Percentiles rank a stretch among this genome's conserved stretches.
Evolutionary conservation across 345 rosid genomes (phyloP).

Genomic region (Dimocarpus longan): DNA sequence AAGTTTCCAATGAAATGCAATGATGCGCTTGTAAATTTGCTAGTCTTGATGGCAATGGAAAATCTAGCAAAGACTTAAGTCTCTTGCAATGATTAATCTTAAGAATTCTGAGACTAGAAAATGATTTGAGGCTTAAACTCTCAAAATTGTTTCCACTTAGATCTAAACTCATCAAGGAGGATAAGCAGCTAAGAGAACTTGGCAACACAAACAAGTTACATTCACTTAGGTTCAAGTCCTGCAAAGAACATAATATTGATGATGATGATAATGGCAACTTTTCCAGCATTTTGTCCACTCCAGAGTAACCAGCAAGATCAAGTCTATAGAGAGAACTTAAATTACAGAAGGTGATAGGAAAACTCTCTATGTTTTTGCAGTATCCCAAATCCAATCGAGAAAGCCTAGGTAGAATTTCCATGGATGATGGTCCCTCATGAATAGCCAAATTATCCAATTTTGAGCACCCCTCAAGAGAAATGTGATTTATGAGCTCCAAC

Average conservation of each 20-base stretch:
- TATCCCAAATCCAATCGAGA: background rate
- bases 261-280: background rate
- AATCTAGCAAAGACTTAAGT: background rate
- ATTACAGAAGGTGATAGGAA: background rate
- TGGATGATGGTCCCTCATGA: conserved; percentile 15
- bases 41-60: background rate
- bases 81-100: background rate
- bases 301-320: background rate
- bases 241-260: background rate
- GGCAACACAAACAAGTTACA: background rate
- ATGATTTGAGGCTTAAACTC: background rate
- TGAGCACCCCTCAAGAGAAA: conserved; percentile 5
- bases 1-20: background rate
- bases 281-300: background rate
- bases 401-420: background rate
- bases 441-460: conserved; percentile 4
- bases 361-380: conserved; percentile 6
- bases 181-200: background rate
- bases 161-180: background rate
- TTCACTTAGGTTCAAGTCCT: too few relatives aligned
- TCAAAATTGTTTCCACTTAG: background rate
- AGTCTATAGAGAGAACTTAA: background rate
- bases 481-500: background rate
- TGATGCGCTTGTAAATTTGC: background rate
- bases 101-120: background rate